phyloP scores from a whole-genome alignment of 768 basidiomycete species.

The Termitomyces bulborhizus region DNA sequence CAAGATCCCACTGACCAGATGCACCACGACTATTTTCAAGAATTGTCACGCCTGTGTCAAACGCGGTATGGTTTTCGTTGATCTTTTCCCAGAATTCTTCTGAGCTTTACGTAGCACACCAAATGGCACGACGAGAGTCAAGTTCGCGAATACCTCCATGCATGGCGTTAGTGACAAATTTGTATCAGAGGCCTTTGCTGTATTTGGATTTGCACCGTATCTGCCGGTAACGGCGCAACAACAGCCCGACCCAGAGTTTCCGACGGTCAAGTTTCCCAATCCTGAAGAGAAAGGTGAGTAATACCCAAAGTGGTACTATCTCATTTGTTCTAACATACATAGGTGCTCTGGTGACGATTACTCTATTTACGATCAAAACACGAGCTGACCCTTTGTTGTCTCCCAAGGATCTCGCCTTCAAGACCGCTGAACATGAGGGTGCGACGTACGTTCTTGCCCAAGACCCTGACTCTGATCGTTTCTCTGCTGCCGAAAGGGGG shows the following conservation, averaged over 20 bases:
- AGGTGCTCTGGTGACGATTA: conserved; percentile 42
- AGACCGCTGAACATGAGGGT: conserved; percentile 46
- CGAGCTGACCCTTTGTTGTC: neutral
- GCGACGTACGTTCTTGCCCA: conserved; percentile 75
- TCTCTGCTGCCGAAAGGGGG: conserved; percentile 70
- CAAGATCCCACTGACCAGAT: conserved; percentile 55
- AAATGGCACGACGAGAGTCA: conserved; percentile 34
- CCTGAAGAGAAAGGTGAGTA: conserved; percentile 78
- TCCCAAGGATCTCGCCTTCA: conserved; percentile 62
- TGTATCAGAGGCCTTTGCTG: conserved; percentile 47
- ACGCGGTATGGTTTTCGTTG: conserved; percentile 18
- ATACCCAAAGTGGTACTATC: neutral
- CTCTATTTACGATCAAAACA: neutral
- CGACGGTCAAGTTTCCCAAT: conserved; percentile 82
- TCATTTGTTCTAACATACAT: neutral
- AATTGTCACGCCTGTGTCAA: conserved; percentile 24
- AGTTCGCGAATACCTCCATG: conserved; percentile 86
- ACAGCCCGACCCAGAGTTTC: conserved; percentile 76
- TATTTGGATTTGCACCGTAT: conserved; percentile 54
- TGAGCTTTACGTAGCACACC: conserved; percentile 11
- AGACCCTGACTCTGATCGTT: conserved; percentile 85
- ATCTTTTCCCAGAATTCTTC: neutral
- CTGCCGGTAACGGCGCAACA: conserved; percentile 62
- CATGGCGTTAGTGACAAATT: conserved; percentile 81
- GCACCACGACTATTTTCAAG: conserved; percentile 50